Conservation (phyloP, 192 early-diverging fungal species). For the Coemansia sp. region DNA sequence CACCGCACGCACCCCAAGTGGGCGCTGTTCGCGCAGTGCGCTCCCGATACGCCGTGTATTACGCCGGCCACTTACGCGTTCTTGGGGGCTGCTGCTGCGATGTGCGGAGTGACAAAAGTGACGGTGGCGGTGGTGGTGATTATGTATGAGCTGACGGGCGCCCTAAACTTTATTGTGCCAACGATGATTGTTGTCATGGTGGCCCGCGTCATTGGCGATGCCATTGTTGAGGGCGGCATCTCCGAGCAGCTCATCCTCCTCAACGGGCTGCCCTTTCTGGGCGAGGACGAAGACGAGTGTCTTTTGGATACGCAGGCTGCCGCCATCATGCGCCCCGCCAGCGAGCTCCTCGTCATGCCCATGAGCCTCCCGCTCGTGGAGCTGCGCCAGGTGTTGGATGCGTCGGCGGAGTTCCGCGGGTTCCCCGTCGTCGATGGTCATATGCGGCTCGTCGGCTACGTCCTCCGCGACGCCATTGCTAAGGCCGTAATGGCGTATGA, state of each 20-base stretch:
- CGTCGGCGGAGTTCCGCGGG: slow-evolving; percentile 57
- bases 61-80: slow-evolving; percentile 96
- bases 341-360: slow-evolving; percentile 56
- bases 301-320: slow-evolving; percentile 55
- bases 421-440: slow-evolving; percentile 76
- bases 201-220: slow-evolving; percentile 72
- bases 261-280: slow-evolving; percentile 76
- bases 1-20: slow-evolving; percentile 63
- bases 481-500: slow-evolving; percentile 4
- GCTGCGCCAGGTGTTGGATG: slow-evolving; percentile 48
- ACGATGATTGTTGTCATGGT: slow-evolving; percentile 79
- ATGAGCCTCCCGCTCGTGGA: too few species aligned
- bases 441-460: slow-evolving; percentile 70
- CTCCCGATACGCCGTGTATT: slow-evolving; percentile 78
- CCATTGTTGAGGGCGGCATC: slow-evolving; percentile 73
- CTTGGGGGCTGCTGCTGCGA: slow-evolving; percentile 86
- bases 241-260: slow-evolving; percentile 76
- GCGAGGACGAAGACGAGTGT: slow-evolving; percentile 62
- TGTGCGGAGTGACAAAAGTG: slow-evolving; percentile 84
- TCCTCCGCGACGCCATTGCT: slow-evolving; percentile 52
- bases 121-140: slow-evolving; percentile 93
- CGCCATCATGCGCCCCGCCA: slow-evolving; percentile 59
- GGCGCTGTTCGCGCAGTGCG: slow-evolving; percentile 75
- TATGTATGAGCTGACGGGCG: slow-evolving; percentile 98
- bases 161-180: slow-evolving; percentile 84